phyloP scores from a whole-genome alignment of 2,329 filamentous ascomycete species.

The Chrysoporthe puriensis region DNA sequence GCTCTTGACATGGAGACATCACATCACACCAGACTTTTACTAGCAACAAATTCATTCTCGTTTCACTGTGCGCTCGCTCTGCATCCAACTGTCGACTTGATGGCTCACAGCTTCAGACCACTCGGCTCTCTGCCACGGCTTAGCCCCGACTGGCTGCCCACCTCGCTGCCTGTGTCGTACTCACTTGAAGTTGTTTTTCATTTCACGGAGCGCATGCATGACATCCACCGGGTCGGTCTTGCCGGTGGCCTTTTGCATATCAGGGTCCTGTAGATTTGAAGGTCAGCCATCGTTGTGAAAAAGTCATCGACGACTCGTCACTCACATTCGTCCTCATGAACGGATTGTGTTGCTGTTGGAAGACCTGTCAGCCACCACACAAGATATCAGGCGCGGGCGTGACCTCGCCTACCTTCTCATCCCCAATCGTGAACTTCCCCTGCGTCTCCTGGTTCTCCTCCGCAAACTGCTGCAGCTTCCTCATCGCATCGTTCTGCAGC shows the following conservation, averaged over 20 bases:
- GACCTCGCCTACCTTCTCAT: conserved; percentile 79
- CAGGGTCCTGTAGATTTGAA: conserved; percentile 64
- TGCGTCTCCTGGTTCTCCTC: conserved; percentile 84
- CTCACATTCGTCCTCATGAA: conserved; percentile 88
- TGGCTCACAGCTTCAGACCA: conserved; percentile 13
- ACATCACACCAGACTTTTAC: conserved; percentile 7
- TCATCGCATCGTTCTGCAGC: conserved; percentile 72
- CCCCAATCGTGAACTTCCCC: conserved; percentile 93
- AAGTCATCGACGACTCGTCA: conserved; percentile 20
- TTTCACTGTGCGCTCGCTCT: conserved; percentile 5
- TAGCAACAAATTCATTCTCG: neutral
- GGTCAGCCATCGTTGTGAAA: conserved; percentile 24
- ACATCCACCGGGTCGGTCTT: conserved; percentile 80
- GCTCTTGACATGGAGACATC: conserved; percentile 42
- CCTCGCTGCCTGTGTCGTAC: conserved; percentile 33
- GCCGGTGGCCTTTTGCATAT: conserved; percentile 81
- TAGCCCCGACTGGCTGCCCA: conserved; percentile 16
- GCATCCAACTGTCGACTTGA: conserved; percentile 26
- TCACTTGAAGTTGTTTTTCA: conserved; percentile 82
- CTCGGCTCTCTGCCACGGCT: conserved; percentile 26
- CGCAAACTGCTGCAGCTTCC: conserved; percentile 77
- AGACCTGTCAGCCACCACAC: conserved; percentile 12
- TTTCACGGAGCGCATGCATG: conserved; percentile 82
- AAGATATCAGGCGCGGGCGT: neutral
- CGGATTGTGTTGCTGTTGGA: conserved; percentile 79